Percentiles rank a stretch among this genome's conserved stretches.
Evolutionary conservation across 345 rosid genomes (phyloP).

Genomic region (Dipteronia sinensis): DNA sequence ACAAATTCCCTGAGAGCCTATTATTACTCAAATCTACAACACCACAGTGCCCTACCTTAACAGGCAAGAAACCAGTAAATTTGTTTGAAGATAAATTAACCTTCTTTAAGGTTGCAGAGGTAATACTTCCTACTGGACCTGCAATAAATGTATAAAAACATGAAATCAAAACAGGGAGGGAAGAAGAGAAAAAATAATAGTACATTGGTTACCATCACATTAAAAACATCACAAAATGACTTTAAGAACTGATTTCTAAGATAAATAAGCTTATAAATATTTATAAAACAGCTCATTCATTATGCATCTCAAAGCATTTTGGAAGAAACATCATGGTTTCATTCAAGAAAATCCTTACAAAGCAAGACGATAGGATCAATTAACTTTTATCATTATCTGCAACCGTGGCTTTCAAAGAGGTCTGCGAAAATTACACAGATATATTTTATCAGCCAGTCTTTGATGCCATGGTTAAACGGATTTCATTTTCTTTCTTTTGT

Average conservation of each 20-base stretch:
- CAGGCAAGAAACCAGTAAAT: slow-evolving; percentile 69
- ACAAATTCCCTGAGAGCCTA: slow-evolving; percentile 64
- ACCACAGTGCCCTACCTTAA: slow-evolving; percentile 64
- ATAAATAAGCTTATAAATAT: not conserved
- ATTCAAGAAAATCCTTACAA: not conserved
- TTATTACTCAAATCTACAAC: slow-evolving; percentile 77
- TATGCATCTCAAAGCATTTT: slow-evolving; percentile 9
- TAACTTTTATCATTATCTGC: too few relatives aligned
- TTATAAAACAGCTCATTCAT: not conserved
- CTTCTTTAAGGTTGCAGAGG: slow-evolving; percentile 72
- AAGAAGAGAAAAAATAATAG: not conserved
- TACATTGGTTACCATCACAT: not conserved
- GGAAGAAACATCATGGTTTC: not conserved
- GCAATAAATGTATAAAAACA: slow-evolving; percentile 31
- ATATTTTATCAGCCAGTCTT: too few relatives aligned
- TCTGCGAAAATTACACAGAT: too few relatives aligned
- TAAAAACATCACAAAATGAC: not conserved
- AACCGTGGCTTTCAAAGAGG: too few relatives aligned
- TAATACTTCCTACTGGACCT: slow-evolving; percentile 76
- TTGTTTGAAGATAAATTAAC: slow-evolving; percentile 78
- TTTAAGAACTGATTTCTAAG: not conserved
- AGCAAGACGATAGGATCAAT: not conserved
- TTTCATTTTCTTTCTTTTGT: too few relatives aligned
- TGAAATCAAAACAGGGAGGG: not conserved
- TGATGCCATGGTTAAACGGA: too few relatives aligned